phyloP scores from a whole-genome alignment of 176 grass and related monocot species.

The Microstegium vimineum region DNA sequence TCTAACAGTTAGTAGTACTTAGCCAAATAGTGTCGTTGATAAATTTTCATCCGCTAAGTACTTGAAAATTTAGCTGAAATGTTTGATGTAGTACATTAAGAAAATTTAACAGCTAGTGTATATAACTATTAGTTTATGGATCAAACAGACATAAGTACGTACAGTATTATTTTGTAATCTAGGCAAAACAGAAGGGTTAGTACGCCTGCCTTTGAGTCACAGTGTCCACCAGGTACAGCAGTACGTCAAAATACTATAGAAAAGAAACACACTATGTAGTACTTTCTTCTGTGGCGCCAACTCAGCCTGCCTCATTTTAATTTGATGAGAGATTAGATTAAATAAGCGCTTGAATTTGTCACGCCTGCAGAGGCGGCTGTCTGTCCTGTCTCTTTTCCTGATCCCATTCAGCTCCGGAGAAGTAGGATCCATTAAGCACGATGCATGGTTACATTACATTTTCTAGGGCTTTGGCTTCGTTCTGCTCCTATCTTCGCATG shows the following conservation, averaged over 20 bases:
- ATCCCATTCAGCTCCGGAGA: neutral
- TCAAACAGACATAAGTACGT: too few species aligned
- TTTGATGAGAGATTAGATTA: neutral
- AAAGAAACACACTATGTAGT: too few species aligned
- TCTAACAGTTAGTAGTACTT: too few species aligned
- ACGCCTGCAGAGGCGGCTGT: neutral
- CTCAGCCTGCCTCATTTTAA: constrained; percentile 10
- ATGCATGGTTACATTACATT: neutral
- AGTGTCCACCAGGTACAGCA: neutral
- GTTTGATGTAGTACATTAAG: too few species aligned
- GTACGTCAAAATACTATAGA: neutral
- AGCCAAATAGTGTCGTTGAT: too few species aligned
- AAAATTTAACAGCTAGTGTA: too few species aligned
- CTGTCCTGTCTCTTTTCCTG: neutral
- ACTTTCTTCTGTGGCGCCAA: constrained; percentile 6
- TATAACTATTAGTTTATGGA: too few species aligned
- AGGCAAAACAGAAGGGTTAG: neutral
- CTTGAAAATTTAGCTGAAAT: too few species aligned
- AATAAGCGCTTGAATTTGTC: neutral
- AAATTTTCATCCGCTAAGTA: too few species aligned
- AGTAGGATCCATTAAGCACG: neutral
- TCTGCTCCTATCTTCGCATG: neutral
- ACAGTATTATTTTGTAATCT: neutral
- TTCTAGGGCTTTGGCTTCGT: neutral
- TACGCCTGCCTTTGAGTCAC: neutral